phyloP scores from a whole-genome alignment of 805 yeast species.

The Pichia pseudocactophila region DNA sequence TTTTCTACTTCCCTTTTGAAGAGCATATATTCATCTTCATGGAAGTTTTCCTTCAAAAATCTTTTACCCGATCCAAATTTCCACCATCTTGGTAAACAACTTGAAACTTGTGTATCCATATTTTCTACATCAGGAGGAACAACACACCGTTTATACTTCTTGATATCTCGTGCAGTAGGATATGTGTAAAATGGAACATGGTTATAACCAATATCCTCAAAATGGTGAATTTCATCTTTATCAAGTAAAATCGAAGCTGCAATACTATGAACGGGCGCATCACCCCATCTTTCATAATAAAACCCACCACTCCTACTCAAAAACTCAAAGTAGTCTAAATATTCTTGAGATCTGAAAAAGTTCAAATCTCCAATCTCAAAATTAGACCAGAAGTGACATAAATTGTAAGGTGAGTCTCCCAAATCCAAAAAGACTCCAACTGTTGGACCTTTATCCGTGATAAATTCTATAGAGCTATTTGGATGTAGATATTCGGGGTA shows the following conservation, averaged over 20 bases:
- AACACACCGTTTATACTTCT: constrained; percentile 49
- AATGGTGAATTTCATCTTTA: constrained; percentile 57
- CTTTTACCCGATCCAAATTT: constrained; percentile 52
- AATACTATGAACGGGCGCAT: constrained; percentile 82
- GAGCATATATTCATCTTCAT: constrained; percentile 22
- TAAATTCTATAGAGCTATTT: constrained; percentile 51
- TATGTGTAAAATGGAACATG: constrained; percentile 65
- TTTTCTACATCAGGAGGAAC: constrained; percentile 32
- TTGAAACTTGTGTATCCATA: constrained; percentile 37
- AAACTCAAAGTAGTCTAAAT: constrained; percentile 50
- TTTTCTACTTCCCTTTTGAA: neutral
- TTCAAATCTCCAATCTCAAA: constrained; percentile 69
- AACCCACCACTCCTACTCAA: constrained; percentile 68
- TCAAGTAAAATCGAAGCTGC: constrained; percentile 55
- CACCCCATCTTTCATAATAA: constrained; percentile 90
- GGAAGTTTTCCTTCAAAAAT: constrained; percentile 39
- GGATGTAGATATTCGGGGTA: constrained; percentile 57
- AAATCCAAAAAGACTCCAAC: constrained; percentile 30
- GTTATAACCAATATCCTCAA: constrained; percentile 72
- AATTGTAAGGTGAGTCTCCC: constrained; percentile 43
- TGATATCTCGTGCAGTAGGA: constrained; percentile 42
- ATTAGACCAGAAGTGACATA: constrained; percentile 85
- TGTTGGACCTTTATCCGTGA: constrained; percentile 44
- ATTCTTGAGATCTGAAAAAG: constrained; percentile 60
- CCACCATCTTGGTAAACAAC: constrained; percentile 77